Base-by-base conservation (phyloP, 192 early-diverging fungal species). In the Mortierella alpina region DNA sequence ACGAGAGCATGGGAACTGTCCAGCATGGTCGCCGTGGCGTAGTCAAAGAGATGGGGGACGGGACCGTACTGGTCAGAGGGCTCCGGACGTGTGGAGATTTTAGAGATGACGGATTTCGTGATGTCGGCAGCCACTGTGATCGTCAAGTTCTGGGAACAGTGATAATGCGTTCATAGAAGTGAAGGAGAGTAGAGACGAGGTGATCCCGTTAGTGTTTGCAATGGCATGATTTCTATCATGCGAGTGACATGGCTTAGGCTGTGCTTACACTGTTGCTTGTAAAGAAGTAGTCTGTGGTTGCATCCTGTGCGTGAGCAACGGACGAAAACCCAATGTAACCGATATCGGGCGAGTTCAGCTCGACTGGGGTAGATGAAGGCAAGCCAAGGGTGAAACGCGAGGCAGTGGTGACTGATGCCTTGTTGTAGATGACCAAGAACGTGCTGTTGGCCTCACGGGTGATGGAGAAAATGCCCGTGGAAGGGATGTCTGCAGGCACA, bases 401-500 rank as follows among this genome's bases (percentile, higher is more conserved):
- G 22, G 49, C 69, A 5, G 46, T 45, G 0, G 70, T n/a, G 59
- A 11, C 50, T 0, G 48, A 22, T 17, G 40, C 52, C 11, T 63
- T 68, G 22, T 63, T 68, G 59, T 68, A 72, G 23, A 80, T 41
- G 54, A 64, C 66, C 18, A 80, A 7, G 55, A 80, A 72, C 9
- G 70, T 41, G 12, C 65, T 66, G 1, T 15, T 31, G 11, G 59
- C 10, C 60, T 80, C 77, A 11, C 65, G 63, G 18, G 40, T 39
- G 7, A 80, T 63, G 5, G 68, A 50, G 7, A 46, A 54, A 3
- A 80, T 31, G 5, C 42, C 55, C 1, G 59, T 46, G 0, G 70
- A n/a, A 12, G 77, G 77, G 49, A 80, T 15, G 31, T 68, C 59
- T 10, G 39, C 52, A 40, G 77, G 77, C 15, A 80, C 70, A 48